Evolutionary conservation across 2,329 filamentous ascomycete species (phyloP), one percentile per base, ranked within the genome.

Genomic region (Colletotrichum sp.): DNA sequence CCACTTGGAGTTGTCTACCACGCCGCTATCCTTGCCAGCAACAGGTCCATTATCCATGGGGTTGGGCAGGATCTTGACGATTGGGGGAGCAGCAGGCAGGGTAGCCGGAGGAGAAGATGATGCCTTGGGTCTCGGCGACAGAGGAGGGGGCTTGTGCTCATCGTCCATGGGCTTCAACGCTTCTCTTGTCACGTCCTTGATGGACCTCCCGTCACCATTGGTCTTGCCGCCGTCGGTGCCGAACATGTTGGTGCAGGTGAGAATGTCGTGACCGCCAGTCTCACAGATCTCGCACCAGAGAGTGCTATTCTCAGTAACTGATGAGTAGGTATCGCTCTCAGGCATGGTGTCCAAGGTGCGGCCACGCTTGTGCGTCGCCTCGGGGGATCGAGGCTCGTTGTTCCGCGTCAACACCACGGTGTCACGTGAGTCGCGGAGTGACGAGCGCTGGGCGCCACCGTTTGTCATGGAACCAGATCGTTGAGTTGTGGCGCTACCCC

Each of bases 251-350:
- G 95, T 96, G 89, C 96, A 99, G 26, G 95, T 98, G 72, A 99
- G 88, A 77, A 99, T 98, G 81, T 99, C 96, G 82, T 99, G 96
- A 18, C 96, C 96, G 63, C 92, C 90, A 39, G 95, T 95, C 87
- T 98, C 96, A 86, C 96, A 99, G 77, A 99, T 97, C 86, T 99
- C 97, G 85, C 96, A 99, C 94, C 95, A 98, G 78, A 96, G 90
- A 18, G 90, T 91, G 83, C 92, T 94, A 80, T 90, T 93, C 82
- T 96, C 95, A 52, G 94, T 95, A 26, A 92, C 90, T 32, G 91
- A 92, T 49, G 94, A 95, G 84, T 93, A 90, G 16, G 89, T 88
- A 79, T 94, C 93, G 81, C 91, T 94, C 84, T 94, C 93, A 57
- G 89, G 89, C 92, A 94, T 94, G 7, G 92, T 92, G 75, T 93